Evolutionary conservation across 805 yeast species (phyloP).

Genomic region (Myxozyma melibiosi): DNA sequence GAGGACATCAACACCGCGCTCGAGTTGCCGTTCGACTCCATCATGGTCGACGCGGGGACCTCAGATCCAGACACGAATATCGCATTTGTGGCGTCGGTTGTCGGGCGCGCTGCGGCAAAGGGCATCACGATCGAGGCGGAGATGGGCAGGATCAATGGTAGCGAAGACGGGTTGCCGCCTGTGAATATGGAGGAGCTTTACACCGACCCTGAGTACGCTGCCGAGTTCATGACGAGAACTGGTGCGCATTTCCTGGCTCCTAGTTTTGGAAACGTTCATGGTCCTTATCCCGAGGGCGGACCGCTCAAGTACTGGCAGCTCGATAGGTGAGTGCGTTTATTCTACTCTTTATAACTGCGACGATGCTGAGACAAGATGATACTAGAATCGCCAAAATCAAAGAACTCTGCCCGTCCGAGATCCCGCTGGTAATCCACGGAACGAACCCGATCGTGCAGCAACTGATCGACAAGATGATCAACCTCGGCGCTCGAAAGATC

Average conservation of each 20-base stretch:
- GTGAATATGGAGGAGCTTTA: constrained; percentile 40
- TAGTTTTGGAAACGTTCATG: constrained; percentile 46
- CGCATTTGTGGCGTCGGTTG: constrained; percentile 39
- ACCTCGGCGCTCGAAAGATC: constrained; percentile 42
- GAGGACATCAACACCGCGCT: constrained; percentile 41
- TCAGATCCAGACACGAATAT: constrained; percentile 43
- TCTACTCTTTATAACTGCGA: background rate
- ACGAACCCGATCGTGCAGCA: constrained; percentile 37
- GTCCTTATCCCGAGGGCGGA: constrained; percentile 43
- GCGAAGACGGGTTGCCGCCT: constrained; percentile 44
- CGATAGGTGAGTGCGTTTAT: constrained; percentile 25
- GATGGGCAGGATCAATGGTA: constrained; percentile 46
- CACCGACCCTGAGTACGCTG: constrained; percentile 42
- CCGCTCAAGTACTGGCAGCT: constrained; percentile 41
- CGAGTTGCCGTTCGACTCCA: constrained; percentile 44
- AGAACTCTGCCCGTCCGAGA: background rate
- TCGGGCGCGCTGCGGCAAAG: constrained; percentile 37
- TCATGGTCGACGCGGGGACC: constrained; percentile 46
- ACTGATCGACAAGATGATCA: constrained; percentile 26
- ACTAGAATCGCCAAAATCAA: constrained; percentile 9
- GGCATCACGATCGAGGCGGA: constrained; percentile 45
- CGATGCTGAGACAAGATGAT: too few species aligned
- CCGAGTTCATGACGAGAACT: constrained; percentile 38
- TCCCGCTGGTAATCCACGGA: constrained; percentile 43
- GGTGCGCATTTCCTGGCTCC: constrained; percentile 46